Evolutionary conservation across 371 early-diverging fungal species (phyloP).

Genomic region (Mucor lusitanicus): DNA sequence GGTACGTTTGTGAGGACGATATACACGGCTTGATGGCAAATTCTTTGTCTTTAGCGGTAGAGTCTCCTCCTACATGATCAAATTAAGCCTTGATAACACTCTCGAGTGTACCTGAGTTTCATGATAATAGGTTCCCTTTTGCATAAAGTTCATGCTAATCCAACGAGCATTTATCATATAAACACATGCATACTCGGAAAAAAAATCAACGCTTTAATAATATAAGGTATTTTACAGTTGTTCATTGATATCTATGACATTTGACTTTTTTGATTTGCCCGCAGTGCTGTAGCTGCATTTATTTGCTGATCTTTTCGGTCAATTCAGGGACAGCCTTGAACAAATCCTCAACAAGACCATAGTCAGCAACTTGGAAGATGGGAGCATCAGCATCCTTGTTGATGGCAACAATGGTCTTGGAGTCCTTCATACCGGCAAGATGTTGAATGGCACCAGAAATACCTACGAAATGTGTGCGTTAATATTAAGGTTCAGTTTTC

Average conservation of each 20-base stretch:
- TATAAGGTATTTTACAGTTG: constrained; percentile 6
- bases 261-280: neutral
- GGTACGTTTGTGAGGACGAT: no score
- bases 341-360: constrained; percentile 95
- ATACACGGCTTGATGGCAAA: no score
- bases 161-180: no score
- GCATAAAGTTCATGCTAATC: no score
- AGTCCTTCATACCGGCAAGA: constrained; percentile 98
- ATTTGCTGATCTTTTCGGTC: constrained; percentile 72
- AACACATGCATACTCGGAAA: neutral
- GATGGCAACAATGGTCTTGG: constrained; percentile 97
- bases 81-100: no score
- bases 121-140: no score
- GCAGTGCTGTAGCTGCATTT: neutral
- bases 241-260: constrained; percentile 4
- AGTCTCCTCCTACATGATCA: no score
- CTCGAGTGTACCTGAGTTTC: no score
- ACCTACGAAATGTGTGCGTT: constrained; percentile 38
- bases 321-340: constrained; percentile 94
- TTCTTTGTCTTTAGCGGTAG: no score
- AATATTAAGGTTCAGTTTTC: constrained; percentile 9
- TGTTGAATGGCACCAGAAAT: constrained; percentile 98
- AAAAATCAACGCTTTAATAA: constrained; percentile 2
- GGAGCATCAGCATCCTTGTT: constrained; percentile 99
- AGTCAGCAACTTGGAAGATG: constrained; percentile 98